Conservation (phyloP, 176 grass and related monocot species). For the Eremochloa ophiuroides region DNA sequence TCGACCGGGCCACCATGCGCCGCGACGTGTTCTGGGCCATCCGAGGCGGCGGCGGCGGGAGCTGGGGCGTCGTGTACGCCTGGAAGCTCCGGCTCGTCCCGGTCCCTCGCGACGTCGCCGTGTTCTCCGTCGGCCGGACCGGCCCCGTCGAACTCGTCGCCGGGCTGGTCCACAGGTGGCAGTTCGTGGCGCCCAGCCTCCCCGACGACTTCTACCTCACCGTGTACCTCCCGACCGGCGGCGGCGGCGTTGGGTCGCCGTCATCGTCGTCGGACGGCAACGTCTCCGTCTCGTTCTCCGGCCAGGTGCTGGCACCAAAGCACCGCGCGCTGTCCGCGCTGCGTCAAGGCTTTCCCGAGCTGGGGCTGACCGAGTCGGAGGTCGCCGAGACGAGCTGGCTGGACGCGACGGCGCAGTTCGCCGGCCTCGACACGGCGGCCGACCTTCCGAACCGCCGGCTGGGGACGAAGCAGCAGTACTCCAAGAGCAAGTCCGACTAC, state of each 20-base stretch:
- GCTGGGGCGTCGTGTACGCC: slow-evolving; percentile 69
- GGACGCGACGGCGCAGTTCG: slow-evolving; percentile 41
- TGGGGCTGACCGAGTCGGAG: slow-evolving; percentile 18
- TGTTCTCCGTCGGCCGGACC: slow-evolving; percentile 10
- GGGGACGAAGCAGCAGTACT: background rate
- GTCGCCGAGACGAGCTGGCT: slow-evolving; percentile 51
- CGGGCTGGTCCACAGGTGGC: slow-evolving; percentile 58
- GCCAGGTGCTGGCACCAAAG: slow-evolving; percentile 33
- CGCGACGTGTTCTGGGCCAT: slow-evolving; percentile 75
- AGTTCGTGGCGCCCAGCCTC: slow-evolving; percentile 34
- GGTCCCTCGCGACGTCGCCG: slow-evolving; percentile 32
- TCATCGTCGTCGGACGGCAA: slow-evolving; percentile 21
- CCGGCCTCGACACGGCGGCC: background rate
- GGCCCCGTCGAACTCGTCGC: slow-evolving; percentile 20
- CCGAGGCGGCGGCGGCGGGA: slow-evolving; percentile 68
- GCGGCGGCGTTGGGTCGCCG: background rate
- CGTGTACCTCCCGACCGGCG: background rate
- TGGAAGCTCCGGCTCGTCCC: slow-evolving; percentile 70
- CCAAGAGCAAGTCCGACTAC: slow-evolving; percentile 68
- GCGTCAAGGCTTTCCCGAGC: slow-evolving; percentile 32
- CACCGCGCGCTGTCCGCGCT: background rate
- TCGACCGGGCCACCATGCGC: slow-evolving; percentile 34
- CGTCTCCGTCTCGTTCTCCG: slow-evolving; percentile 34
- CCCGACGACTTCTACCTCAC: slow-evolving; percentile 71
- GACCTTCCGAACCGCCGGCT: slow-evolving; percentile 20